These are phyloP conservation scores for Sugiyamaella xylanicola DNA, from an alignment of 1,139 yeast species.

Conservation along the genomic window DNA sequence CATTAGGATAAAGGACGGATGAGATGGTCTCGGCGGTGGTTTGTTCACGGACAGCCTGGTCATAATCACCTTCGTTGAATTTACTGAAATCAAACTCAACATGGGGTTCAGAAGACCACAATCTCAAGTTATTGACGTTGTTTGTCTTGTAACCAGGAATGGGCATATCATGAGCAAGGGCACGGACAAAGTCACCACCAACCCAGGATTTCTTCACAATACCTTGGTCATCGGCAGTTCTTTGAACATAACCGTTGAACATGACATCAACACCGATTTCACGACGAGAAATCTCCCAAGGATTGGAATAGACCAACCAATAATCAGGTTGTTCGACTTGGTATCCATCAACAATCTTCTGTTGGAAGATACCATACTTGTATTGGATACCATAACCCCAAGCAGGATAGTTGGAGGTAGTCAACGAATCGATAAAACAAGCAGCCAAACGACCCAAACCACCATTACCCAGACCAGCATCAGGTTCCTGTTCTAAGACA, in stretches of 20 bases:
- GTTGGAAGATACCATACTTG: slow-evolving; percentile 92
- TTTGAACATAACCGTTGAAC: slow-evolving; percentile 82
- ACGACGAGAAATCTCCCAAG: slow-evolving; percentile 88
- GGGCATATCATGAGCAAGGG: slow-evolving; percentile 92
- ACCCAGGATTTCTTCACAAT: slow-evolving; percentile 68
- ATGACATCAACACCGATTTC: slow-evolving; percentile 93
- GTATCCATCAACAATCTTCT: slow-evolving; percentile 86
- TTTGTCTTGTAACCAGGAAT: slow-evolving; percentile 86
- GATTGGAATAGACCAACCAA: slow-evolving; percentile 85
- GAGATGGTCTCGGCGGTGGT: slow-evolving; percentile 91
- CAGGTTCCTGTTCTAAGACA: slow-evolving; percentile 81
- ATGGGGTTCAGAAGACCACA: slow-evolving; percentile 91
- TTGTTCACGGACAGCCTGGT: slow-evolving; percentile 78
- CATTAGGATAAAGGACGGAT: slow-evolving; percentile 90
- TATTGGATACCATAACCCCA: slow-evolving; percentile 97
- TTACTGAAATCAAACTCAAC: slow-evolving; percentile 89
- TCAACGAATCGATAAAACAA: slow-evolving; percentile 86
- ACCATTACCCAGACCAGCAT: slow-evolving; percentile 94
- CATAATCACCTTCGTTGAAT: slow-evolving; percentile 91
- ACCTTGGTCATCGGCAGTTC: slow-evolving; percentile 55
- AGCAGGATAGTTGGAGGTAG: slow-evolving; percentile 85
- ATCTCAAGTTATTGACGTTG: slow-evolving; percentile 84
- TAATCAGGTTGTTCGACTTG: slow-evolving; percentile 95
- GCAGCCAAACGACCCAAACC: slow-evolving; percentile 96
- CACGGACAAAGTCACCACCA: slow-evolving; percentile 87